A percentile compares a stretch with the other conserved stretches of the same genome.
Evolutionary conservation across 2,329 filamentous ascomycete species (phyloP).

Genomic region (Rasamsonia emersonii): DNA sequence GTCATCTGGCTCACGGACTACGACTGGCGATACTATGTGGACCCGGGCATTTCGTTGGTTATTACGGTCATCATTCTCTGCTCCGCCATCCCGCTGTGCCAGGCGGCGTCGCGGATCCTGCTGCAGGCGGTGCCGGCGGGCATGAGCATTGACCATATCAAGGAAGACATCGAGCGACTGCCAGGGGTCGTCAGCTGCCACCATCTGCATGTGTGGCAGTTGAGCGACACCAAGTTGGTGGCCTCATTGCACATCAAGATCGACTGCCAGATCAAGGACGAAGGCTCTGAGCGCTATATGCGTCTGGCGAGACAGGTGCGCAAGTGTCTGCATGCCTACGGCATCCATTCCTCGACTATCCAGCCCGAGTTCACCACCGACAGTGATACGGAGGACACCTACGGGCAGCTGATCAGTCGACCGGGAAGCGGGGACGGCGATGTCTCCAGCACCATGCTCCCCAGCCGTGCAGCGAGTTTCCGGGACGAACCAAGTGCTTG

Average conservation of each 20-base stretch:
- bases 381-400: constrained; percentile 25
- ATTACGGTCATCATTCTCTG: constrained; percentile 69
- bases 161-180: constrained; percentile 78
- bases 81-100: constrained; percentile 44
- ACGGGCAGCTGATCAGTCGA: constrained; percentile 14
- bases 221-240: constrained; percentile 89
- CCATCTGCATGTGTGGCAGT: constrained; percentile 95
- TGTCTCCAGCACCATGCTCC: constrained; percentile 12
- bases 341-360: constrained; percentile 94
- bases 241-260: constrained; percentile 92
- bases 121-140: constrained; percentile 89
- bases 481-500: constrained; percentile 32
- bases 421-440: constrained; percentile 11
- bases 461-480: constrained; percentile 29
- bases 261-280: constrained; percentile 76
- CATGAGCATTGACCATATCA: constrained; percentile 80
- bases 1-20: constrained; percentile 85
- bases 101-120: constrained; percentile 61
- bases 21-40: constrained; percentile 75
- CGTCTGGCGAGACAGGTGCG: constrained; percentile 71
- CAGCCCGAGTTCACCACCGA: constrained; percentile 67
- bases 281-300: constrained; percentile 78
- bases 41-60: constrained; percentile 84
- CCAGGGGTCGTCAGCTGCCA: constrained; percentile 85
- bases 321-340: constrained; percentile 85